These are phyloP conservation scores for Solanum gandarillasii DNA, from an alignment of 257 asterid genomes.

Conservation along the genomic window DNA sequence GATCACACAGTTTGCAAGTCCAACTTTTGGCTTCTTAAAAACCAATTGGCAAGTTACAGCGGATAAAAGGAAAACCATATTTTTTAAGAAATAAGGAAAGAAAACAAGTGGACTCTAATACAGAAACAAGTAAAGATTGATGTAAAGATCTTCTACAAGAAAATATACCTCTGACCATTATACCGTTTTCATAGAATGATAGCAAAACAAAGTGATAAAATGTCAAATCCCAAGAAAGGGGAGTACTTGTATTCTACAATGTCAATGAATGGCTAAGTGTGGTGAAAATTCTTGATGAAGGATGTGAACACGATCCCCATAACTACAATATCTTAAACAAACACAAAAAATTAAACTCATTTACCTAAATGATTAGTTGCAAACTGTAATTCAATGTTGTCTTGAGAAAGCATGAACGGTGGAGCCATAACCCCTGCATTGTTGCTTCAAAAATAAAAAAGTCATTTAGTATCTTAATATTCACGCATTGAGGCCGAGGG, in stretches of 20 bases:
- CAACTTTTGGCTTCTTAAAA: background rate
- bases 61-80: background rate
- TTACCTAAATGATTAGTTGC: conserved; percentile 72
- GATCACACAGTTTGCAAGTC: background rate
- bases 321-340: background rate
- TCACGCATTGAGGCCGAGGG: background rate
- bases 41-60: background rate
- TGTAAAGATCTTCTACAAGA: background rate
- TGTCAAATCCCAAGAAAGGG: background rate
- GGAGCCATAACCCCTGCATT: conserved; percentile 76
- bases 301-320: background rate
- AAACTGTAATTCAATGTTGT: conserved; percentile 65
- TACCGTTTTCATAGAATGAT: background rate
- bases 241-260: background rate
- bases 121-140: background rate
- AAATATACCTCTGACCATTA: background rate
- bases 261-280: background rate
- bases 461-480: conserved; percentile 1
- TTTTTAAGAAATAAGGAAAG: background rate
- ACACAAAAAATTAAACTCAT: background rate
- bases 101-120: background rate
- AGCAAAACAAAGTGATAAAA: background rate
- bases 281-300: background rate
- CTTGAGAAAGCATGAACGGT: conserved; percentile 48
- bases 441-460: conserved; percentile 28